A percentile compares a stretch with the other conserved stretches of the same genome.
Conservation (phyloP, 306 rosid species). For the barrel medic (Medicago truncatula) region MtrunA17r5.0-ANR NC_053042.1:40043501-40044000, state of each 20-base stretch:
- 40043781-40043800: conserved; percentile 73
- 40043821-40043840: conserved; percentile 97
- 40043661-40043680: conserved; percentile 76
- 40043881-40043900: conserved; percentile 35
- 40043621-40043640: conserved; percentile 94
- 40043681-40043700: conserved; percentile 28
- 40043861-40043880: conserved; percentile 37
- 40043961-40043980: conserved; percentile 92
- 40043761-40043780: conserved; percentile 92
- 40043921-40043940: conserved; percentile 75
- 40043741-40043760: conserved; percentile 27
- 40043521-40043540: conserved; percentile 99
- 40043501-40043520: conserved; percentile 86
- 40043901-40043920: conserved; percentile 8
- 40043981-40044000: conserved; percentile 96
- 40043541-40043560: conserved; percentile 48
- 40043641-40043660: conserved; percentile 85
- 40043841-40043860: conserved; percentile 87
- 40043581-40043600: conserved; percentile 28
- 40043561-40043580: conserved; percentile 30
- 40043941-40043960: conserved; percentile 89
- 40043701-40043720: conserved; percentile 34
- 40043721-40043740: conserved; percentile 30
- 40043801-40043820: conserved; percentile 74
- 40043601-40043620: conserved; percentile 33